A percentile compares a stretch with the other conserved stretches of the same genome.
Conservation (phyloP, 2,329 filamentous ascomycete genomes). For the Pestalotiopsis sp. region DNA sequence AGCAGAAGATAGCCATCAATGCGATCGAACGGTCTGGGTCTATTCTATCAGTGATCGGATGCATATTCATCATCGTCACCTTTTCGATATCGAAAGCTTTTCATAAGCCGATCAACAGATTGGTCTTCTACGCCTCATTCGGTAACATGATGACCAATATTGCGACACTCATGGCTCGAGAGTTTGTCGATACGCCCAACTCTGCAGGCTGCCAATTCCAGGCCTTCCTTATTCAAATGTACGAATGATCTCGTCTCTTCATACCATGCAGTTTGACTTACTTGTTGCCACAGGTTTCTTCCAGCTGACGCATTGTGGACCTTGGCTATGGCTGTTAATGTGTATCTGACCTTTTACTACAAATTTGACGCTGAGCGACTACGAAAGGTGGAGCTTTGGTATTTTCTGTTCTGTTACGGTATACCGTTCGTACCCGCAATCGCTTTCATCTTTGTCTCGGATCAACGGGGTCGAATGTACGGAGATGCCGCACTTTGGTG, state of each 20-base stretch:
- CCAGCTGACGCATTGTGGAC: conserved; percentile 78
- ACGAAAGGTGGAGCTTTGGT: conserved; percentile 70
- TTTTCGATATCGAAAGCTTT: conserved; percentile 71
- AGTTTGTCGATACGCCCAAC: conserved; percentile 52
- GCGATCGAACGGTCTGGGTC: conserved; percentile 71
- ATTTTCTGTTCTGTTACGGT: conserved; percentile 72
- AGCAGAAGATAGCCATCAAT: conserved; percentile 57
- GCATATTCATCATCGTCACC: conserved; percentile 71
- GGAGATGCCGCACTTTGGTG: conserved; percentile 81
- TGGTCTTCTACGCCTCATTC: conserved; percentile 82
- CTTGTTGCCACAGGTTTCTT: conserved; percentile 63
- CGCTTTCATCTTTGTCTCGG: conserved; percentile 66
- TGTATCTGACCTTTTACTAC: conserved; percentile 79
- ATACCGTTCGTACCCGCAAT: conserved; percentile 71
- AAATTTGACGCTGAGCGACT: conserved; percentile 69
- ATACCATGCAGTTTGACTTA: background rate
- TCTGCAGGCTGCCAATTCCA: conserved; percentile 71
- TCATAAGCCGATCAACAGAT: conserved; percentile 83
- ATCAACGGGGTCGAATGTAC: conserved; percentile 62
- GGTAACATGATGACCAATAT: conserved; percentile 80
- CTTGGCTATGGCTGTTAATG: conserved; percentile 81
- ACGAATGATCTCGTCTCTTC: conserved; percentile 29
- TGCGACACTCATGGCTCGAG: conserved; percentile 72
- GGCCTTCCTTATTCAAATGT: conserved; percentile 83
- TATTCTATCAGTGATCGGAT: conserved; percentile 70